Percentiles rank a stretch among this genome's conserved stretches.
Conservation (phyloP, 331 rosid genomes). For the Prunus yedoensis region DNA sequence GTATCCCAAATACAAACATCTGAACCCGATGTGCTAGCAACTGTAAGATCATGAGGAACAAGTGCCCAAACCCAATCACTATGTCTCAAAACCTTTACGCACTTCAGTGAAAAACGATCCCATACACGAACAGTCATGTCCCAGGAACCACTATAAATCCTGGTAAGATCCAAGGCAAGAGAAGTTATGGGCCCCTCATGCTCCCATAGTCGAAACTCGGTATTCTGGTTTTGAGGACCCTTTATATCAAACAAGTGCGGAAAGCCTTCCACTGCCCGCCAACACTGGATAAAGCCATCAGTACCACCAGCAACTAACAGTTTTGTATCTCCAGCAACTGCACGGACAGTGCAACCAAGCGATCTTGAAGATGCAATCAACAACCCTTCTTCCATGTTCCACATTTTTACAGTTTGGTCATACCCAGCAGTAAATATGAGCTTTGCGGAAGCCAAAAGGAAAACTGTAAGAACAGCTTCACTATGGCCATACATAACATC, state of each 20-base stretch:
- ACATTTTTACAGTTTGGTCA: constrained; percentile 79
- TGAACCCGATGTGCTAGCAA: constrained; percentile 72
- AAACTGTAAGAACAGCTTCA: constrained; percentile 81
- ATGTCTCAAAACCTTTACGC: constrained; percentile 69
- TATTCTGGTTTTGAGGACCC: constrained; percentile 45
- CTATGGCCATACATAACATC: constrained; percentile 82
- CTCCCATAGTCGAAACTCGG: constrained; percentile 84
- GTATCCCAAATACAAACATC: constrained; percentile 91
- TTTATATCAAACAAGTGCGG: constrained; percentile 76
- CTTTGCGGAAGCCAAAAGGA: constrained; percentile 73
- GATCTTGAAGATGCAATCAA: constrained; percentile 70
- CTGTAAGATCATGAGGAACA: constrained; percentile 69
- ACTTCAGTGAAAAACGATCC: constrained; percentile 70
- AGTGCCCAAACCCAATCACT: constrained; percentile 93
- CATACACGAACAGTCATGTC: constrained; percentile 89
- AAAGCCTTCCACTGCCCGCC: constrained; percentile 75
- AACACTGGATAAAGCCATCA: constrained; percentile 87
- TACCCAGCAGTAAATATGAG: constrained; percentile 88
- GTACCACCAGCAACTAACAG: constrained; percentile 81
- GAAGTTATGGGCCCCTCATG: constrained; percentile 88
- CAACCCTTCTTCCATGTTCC: constrained; percentile 89
- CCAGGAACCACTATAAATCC: constrained; percentile 97
- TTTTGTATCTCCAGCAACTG: constrained; percentile 77
- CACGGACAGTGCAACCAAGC: constrained; percentile 94
- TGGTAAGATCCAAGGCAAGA: constrained; percentile 79